phyloP scores from a whole-genome alignment of 176 grass and related monocot genomes.

The Cymbopogon citratus region DNA sequence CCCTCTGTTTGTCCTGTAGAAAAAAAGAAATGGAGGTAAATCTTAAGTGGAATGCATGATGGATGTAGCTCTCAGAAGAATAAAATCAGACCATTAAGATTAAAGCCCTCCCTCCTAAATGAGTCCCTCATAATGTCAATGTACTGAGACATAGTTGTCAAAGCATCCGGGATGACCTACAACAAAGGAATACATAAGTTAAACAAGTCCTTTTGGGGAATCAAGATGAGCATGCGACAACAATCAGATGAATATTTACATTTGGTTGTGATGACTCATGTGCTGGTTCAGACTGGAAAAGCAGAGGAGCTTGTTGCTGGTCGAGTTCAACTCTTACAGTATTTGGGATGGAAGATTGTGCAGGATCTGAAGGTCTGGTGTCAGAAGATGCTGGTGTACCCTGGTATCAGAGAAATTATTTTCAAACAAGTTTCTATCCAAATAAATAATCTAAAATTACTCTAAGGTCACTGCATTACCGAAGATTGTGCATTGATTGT shows the following conservation, averaged over 20 bases:
- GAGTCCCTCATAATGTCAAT: constrained; percentile 75
- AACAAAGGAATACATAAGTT: constrained; percentile 24
- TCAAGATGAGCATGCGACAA: constrained; percentile 4
- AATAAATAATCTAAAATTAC: constrained; percentile 26
- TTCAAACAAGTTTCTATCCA: constrained; percentile 28
- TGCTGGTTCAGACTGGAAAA: constrained; percentile 42
- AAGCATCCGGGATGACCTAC: constrained; percentile 85
- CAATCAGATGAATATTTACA: constrained; percentile 50
- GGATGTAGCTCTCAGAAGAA: neutral
- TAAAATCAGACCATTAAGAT: constrained; percentile 45
- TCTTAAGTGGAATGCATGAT: constrained; percentile 8
- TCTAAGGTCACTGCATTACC: constrained; percentile 45
- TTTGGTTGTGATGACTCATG: constrained; percentile 57
- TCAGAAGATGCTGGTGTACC: constrained; percentile 47
- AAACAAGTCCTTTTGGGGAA: neutral
- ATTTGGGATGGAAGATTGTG: constrained; percentile 44
- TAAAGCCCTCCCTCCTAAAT: constrained; percentile 74
- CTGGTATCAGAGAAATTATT: constrained; percentile 40
- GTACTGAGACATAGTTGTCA: constrained; percentile 89
- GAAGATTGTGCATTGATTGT: constrained; percentile 26
- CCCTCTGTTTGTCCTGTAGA: constrained; percentile 34
- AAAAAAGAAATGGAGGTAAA: constrained; percentile 11
- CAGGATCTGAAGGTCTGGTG: constrained; percentile 32
- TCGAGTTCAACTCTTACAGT: constrained; percentile 67
- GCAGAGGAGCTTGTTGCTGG: constrained; percentile 42